Conservation (phyloP, 2,329 filamentous ascomycete species). For the Fusarium sp. region DNA sequence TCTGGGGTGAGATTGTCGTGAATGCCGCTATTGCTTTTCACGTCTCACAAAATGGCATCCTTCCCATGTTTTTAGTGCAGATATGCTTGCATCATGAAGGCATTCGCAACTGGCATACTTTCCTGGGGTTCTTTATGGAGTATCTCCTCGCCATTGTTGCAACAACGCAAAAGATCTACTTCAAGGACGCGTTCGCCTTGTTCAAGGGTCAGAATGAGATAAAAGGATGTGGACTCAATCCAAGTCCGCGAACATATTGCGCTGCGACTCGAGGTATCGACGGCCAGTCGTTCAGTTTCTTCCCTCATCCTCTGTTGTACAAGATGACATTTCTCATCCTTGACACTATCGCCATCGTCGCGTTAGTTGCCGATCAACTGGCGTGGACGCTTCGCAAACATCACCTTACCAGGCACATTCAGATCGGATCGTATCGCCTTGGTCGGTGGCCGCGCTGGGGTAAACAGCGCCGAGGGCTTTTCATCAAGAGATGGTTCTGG, state of each 20-base stretch:
- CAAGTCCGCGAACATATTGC: slow-evolving; percentile 58
- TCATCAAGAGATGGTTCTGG: slow-evolving; percentile 54
- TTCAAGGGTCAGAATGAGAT: slow-evolving; percentile 54
- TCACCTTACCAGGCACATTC: slow-evolving; percentile 51
- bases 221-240: slow-evolving; percentile 54
- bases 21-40: slow-evolving; percentile 58
- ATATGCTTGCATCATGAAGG: slow-evolving; percentile 58
- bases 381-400: slow-evolving; percentile 57
- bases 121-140: slow-evolving; percentile 57
- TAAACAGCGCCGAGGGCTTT: slow-evolving; percentile 49
- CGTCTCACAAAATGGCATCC: slow-evolving; percentile 55
- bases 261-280: slow-evolving; percentile 54
- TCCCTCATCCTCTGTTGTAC: slow-evolving; percentile 57
- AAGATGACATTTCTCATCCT: slow-evolving; percentile 57
- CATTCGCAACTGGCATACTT: slow-evolving; percentile 59
- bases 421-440: slow-evolving; percentile 51
- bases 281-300: slow-evolving; percentile 55
- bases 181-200: slow-evolving; percentile 53
- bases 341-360: slow-evolving; percentile 55
- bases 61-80: slow-evolving; percentile 58
- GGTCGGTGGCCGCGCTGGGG: slow-evolving; percentile 53
- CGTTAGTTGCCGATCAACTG: slow-evolving; percentile 54
- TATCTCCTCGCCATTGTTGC: slow-evolving; percentile 58
- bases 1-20: slow-evolving; percentile 58
- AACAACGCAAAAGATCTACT: slow-evolving; percentile 55